Base-by-base conservation (phyloP, 768 basidiomycete species). In the Calvatia gigantea region DNA sequence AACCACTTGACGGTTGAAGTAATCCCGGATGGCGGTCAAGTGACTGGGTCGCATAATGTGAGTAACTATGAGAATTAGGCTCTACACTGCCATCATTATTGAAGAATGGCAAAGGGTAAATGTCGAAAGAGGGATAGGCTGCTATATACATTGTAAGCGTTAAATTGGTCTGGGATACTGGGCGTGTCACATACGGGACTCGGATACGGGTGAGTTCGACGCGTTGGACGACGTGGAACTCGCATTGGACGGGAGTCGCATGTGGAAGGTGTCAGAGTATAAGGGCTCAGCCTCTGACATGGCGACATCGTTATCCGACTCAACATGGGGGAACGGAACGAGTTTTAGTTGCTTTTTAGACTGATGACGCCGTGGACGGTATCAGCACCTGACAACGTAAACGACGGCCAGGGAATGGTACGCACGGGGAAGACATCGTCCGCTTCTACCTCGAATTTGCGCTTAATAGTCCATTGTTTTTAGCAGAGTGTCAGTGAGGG, bases 241-340 rank as follows among this genome's bases (percentile, higher is more conserved):
- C 58, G 81, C 81, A 66, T 82, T 80, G 33, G 87, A 89, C 25
- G 79, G 73, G 54, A 87, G 75, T 54, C 87, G 87, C 37, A 75
- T 73, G 64, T 89, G 89, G 64, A 78, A 74, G 61, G 78, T 72
- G 62, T 75, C 72, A 61, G 77, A 76, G 62, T 68, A 77, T 61
- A 82, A 65, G 41, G 80, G 80, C 60, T 86, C 83, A 67, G 78
- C 77, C 60, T 86, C 86, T 64, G 79, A 82, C 90, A 92, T 92
- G 61, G 78, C 73, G 59, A 85, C 78, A 67, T 91, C 89, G 63
- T 73, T 69, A 68, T 89, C 85, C 58, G 71, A 66, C 57, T 82
- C 78, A 57, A 75, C 76, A 63, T 85, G 80, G 53, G 87, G 89
- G 68, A 90, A 91, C 42, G 87, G 86, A 54, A 90, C 74, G 51